Evolutionary conservation across 1,284 basidiomycete genomes (phyloP).

Genomic region (Porodaedalea pini): DNA sequence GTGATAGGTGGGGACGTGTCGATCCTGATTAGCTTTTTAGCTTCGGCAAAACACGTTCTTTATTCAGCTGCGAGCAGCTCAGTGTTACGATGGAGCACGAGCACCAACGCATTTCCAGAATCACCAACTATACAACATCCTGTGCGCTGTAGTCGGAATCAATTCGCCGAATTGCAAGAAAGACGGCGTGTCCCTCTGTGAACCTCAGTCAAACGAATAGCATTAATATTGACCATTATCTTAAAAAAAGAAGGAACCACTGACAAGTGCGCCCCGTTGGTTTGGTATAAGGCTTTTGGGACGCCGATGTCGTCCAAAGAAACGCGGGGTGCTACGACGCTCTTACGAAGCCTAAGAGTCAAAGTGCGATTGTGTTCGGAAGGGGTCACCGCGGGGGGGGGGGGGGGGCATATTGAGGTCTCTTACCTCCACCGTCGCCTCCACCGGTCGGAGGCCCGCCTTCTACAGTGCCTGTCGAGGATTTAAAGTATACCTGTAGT

Average conservation of each 20-base stretch:
- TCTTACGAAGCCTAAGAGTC: conserved; percentile 43
- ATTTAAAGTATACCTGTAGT: conserved; percentile 65
- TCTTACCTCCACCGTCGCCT: conserved; percentile 52
- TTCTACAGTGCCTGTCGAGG: conserved; percentile 53
- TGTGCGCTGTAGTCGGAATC: conserved; percentile 38
- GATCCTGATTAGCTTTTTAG: no score
- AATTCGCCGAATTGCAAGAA: conserved; percentile 46
- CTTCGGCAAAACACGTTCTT: no score
- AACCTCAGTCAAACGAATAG: background rate
- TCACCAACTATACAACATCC: no score
- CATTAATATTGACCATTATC: no score
- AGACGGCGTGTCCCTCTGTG: conserved; percentile 51
- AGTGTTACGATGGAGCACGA: no score
- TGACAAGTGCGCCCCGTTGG: conserved; percentile 48
- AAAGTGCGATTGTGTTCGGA: conserved; percentile 13
- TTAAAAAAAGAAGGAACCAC: background rate
- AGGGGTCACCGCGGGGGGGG: conserved; percentile 50
- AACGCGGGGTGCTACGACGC: conserved; percentile 47
- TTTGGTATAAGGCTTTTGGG: conserved; percentile 51
- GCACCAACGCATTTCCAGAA: no score
- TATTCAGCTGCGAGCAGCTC: no score
- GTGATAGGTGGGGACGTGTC: no score
- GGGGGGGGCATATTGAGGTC: conserved; percentile 52
- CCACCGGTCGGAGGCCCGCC: conserved; percentile 61
- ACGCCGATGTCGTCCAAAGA: conserved; percentile 43